These are phyloP conservation scores for Jacaranda copaia DNA, from an alignment of 257 asterid genomes.

Conservation along the genomic window DNA sequence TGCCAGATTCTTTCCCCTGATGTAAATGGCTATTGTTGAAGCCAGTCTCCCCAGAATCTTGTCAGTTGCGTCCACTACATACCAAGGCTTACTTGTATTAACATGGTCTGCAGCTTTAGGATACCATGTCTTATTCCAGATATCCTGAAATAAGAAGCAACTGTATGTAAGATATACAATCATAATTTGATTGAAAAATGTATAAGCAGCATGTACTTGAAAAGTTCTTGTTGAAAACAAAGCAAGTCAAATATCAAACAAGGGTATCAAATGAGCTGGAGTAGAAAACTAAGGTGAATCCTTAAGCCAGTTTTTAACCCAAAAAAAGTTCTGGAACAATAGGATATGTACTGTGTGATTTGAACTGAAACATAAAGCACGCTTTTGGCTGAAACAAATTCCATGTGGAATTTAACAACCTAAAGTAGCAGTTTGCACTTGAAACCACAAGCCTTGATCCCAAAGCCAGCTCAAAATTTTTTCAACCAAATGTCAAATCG, in stretches of 20 bases:
- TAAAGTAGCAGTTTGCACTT: background rate
- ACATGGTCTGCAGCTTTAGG: constrained; percentile 93
- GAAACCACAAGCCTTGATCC: background rate
- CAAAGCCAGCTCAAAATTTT: background rate
- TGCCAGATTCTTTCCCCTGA: constrained; percentile 91
- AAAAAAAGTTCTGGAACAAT: too few relatives aligned
- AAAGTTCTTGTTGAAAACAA: constrained; percentile 6
- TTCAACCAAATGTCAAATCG: background rate
- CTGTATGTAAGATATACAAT: constrained; percentile 16
- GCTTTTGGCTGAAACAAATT: background rate
- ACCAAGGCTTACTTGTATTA: constrained; percentile 85
- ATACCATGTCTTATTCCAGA: constrained; percentile 95
- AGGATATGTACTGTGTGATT: background rate
- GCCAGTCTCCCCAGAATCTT: constrained; percentile 94
- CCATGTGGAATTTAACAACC: background rate
- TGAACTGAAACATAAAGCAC: background rate
- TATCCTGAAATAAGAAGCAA: constrained; percentile 62
- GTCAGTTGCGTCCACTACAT: constrained; percentile 89
- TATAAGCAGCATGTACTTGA: constrained; percentile 6
- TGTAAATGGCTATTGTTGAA: constrained; percentile 84
- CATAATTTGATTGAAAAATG: constrained; percentile 3
- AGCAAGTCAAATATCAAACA: too few relatives aligned
- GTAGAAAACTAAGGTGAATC: too few relatives aligned
- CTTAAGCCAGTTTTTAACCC: too few relatives aligned
- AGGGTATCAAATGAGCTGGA: too few relatives aligned